Evolutionary conservation across 1,284 basidiomycete species (phyloP).

Genomic region (Afroboletus lepidellus): DNA sequence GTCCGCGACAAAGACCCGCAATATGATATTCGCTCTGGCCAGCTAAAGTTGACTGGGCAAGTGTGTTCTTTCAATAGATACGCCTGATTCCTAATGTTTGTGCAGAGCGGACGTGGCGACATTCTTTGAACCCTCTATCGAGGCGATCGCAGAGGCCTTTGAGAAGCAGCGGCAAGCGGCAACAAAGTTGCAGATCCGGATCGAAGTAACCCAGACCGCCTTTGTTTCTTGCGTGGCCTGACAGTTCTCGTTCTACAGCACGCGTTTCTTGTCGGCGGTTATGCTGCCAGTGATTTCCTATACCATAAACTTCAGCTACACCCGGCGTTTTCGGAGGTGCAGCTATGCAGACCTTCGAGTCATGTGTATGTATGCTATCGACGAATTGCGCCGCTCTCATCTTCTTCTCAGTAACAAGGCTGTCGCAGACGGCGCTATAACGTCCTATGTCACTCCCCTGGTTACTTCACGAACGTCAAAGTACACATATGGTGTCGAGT

Average conservation of each 20-base stretch:
- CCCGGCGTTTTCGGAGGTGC: too few species aligned
- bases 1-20: slow-evolving; percentile 40
- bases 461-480: too few species aligned
- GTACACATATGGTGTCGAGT: too few species aligned
- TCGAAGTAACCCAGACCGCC: too few species aligned
- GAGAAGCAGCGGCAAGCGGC: slow-evolving; percentile 31
- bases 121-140: slow-evolving; percentile 48
- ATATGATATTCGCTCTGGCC: slow-evolving; percentile 32
- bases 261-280: not conserved
- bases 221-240: slow-evolving; percentile 22
- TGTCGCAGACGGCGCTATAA: too few species aligned
- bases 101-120: slow-evolving; percentile 16
- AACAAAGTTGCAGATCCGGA: slow-evolving; percentile 16
- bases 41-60: slow-evolving; percentile 43
- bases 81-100: slow-evolving; percentile 6
- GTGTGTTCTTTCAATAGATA: slow-evolving; percentile 2
- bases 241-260: not conserved
- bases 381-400: too few species aligned
- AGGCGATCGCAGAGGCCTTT: slow-evolving; percentile 41
- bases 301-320: not conserved
- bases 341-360: too few species aligned
- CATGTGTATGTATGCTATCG: not conserved
- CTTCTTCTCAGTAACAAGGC: too few species aligned
- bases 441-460: too few species aligned
- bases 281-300: not conserved